Base-by-base conservation (phyloP, 805 yeast genomes). In the Kodamaea sagamina region DNA sequence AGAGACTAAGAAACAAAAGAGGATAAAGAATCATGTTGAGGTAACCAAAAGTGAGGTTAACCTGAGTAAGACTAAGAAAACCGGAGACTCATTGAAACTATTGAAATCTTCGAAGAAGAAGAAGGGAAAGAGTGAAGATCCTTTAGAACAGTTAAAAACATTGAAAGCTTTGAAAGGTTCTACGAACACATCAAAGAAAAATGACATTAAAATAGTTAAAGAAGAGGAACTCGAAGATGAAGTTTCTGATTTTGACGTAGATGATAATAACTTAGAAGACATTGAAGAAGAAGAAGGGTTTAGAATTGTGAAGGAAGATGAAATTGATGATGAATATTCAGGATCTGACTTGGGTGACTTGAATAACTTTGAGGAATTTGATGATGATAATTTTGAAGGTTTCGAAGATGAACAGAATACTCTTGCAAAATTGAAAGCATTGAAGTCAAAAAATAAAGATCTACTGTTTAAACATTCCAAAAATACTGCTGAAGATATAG, bases 291-390 rank as follows among this genome's bases (percentile, higher is more conserved):
- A 8, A 24, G 26, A 24, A 11, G 41, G 28, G 3, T 24, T 42
- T 8, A 29, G 44, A 17, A 35, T 29, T n/a, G 37, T 41, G 6
- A 35, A 37, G 15, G 48, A 45, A 32, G 68, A 61, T 25, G 56
- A 47, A 3, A 32, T 52, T 13, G 48, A 48, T 31, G 59, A 47
- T 9, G 63, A 42, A 7, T 51, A 44, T 13, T 32, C 41, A 13
- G 46, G 35, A 4, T 71, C 61, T 1, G 74, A 63, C 24, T 25
- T 40, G 3, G 49, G 42, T 15, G 68, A 72, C 4, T 28, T 41
- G 19, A 46, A 28, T 15, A n/a, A n/a, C n/a, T n/a, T n/a, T n/a
- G 47, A 25, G 6, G 48, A 45, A 9, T 13, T 41, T 6, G 49
- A 41, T 11, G 11, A 52, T 5, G 50, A 43, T 11, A 10, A 52